Evolutionary conservation across 495 filamentous ascomycete species (phyloP), one percentile per base, ranked within the genome.

Genomic region (Penicillium longicatenatum): DNA sequence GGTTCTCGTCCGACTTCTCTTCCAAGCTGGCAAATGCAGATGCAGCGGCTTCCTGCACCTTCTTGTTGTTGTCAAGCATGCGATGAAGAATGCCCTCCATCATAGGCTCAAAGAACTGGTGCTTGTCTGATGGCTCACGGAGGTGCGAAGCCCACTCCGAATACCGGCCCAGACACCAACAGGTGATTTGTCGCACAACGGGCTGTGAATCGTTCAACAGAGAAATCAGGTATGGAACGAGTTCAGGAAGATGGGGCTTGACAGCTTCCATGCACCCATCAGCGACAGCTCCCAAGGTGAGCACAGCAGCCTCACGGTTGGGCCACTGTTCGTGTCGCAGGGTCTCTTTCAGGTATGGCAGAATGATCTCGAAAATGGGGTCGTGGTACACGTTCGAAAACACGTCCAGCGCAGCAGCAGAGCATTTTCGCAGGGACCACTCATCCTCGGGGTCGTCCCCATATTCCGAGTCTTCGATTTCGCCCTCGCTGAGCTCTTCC

Each of bases 341-440:
- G 54, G 96, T 97, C 55, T 91, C 87, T 70, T 88, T 93, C 49
- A 99, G 75, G 67, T 97, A 98, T 0, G 94, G 94, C 51, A 99
- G 75, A 50, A 96, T 96, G 45, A 89, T 86, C 50, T 90, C 86
- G 73, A 99, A 97, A 33, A 99, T 92, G 2, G 88, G 85, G 39
- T 85, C 82, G 61, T 90, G 88, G 71, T 97, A 99, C 41, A 93
- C 89, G 43, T 87, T 90, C 35, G 94, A 91, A 51, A 99, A 90
- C 4, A 97, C 90, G 70, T 99, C 95, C 26, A 99, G 75, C 21
- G 95, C 93, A 22, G 94, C 95, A 17, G 95, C 94, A 31, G 94
- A 99, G 76, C 95, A 99, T 73, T 99, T 99, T 52, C 94, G 84
- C 50, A 99, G 76, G 48, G 93, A 97, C 94, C 94, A 99, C 61